These are phyloP conservation scores for Mangifera indica DNA, from an alignment of 345 rosid genomes.

Conservation along the genomic window DNA sequence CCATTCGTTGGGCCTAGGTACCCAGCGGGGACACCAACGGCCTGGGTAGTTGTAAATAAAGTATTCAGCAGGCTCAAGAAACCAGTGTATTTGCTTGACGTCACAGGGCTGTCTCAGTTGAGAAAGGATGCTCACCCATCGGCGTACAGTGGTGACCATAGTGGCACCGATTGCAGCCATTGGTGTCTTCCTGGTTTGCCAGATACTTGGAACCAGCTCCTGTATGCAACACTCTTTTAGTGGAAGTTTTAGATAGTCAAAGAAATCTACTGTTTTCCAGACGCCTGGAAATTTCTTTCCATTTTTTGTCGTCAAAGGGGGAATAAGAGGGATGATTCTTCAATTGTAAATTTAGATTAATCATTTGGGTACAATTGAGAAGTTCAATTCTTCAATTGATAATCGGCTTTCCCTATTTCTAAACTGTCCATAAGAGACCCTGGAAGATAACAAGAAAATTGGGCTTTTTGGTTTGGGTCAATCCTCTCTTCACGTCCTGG, in stretches of 20 bases:
- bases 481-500: too few relatives aligned
- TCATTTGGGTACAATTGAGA: background rate
- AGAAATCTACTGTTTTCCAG: constrained; percentile 28
- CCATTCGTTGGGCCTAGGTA: constrained; percentile 63
- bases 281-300: constrained; percentile 8
- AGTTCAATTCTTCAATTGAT: too few relatives aligned
- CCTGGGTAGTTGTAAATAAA: constrained; percentile 68
- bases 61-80: constrained; percentile 71
- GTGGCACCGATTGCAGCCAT: constrained; percentile 70
- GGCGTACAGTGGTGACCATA: constrained; percentile 36
- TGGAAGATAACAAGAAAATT: too few relatives aligned
- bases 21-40: constrained; percentile 69
- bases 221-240: constrained; percentile 52
- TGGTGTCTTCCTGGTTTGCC: constrained; percentile 99
- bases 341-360: constrained; percentile 25
- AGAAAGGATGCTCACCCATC: constrained; percentile 84
- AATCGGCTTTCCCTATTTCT: too few relatives aligned
- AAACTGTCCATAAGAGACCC: too few relatives aligned
- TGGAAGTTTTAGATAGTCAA: constrained; percentile 15
- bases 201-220: constrained; percentile 81
- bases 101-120: constrained; percentile 60
- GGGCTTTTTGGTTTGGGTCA: too few relatives aligned
- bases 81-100: constrained; percentile 68
- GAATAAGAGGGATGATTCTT: constrained; percentile 23
- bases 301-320: constrained; percentile 8